Percentiles rank a stretch among this genome's conserved stretches.
Conservation (phyloP, 176 grass and related monocot genomes). For the Phragmites australis region DNA sequence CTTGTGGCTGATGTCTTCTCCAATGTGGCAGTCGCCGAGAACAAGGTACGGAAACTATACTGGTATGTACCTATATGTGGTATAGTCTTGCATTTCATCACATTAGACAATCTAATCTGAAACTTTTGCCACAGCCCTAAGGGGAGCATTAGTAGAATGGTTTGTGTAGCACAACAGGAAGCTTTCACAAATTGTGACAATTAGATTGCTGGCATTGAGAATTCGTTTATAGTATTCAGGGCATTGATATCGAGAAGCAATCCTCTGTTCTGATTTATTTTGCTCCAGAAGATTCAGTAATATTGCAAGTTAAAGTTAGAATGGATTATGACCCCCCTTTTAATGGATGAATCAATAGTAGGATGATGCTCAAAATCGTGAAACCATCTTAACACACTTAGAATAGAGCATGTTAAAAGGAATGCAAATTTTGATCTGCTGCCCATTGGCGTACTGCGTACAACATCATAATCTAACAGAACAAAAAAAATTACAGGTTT, state of each 20-base stretch:
- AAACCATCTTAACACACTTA: background rate
- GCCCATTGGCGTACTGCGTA: background rate
- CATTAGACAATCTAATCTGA: background rate
- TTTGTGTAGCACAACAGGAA: background rate
- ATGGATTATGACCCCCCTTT: background rate
- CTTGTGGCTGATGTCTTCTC: slow-evolving; percentile 92
- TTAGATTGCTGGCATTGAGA: background rate
- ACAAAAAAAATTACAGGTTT: too few relatives aligned
- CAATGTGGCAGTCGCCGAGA: slow-evolving; percentile 68
- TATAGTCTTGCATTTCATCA: background rate
- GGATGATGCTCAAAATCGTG: background rate
- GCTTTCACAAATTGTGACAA: background rate
- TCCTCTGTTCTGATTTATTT: background rate
- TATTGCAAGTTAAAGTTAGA: background rate
- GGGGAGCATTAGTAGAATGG: background rate
- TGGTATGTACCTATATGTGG: background rate
- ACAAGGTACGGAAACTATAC: slow-evolving; percentile 65
- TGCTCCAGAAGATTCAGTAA: background rate
- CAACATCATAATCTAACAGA: background rate
- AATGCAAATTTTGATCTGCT: background rate
- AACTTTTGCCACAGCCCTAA: background rate
- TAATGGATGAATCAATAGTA: background rate
- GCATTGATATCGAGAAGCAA: background rate
- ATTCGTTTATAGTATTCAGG: background rate
- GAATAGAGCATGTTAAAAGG: background rate